Percentiles rank a stretch among this genome's conserved stretches.
phyloP scores from a whole-genome alignment of 148 eudicot species.

The Fallopia convolvulus region DNA sequence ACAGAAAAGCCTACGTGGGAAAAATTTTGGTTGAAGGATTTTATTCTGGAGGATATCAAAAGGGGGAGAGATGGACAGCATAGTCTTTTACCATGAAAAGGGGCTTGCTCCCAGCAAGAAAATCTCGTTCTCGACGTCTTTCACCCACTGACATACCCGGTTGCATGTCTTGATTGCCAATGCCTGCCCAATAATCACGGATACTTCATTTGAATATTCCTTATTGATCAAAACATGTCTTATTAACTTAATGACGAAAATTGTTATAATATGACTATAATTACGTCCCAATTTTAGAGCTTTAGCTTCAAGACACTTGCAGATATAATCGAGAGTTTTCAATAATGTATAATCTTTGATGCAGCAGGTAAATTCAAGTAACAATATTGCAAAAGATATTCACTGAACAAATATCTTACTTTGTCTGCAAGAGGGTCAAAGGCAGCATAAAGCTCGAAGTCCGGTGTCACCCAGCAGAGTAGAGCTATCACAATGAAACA shows the following conservation, averaged over 20 bases:
- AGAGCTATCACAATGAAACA: conserved; percentile 47
- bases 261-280: not conserved
- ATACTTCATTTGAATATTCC: not conserved
- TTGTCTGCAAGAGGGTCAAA: conserved; percentile 98
- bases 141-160: conserved; percentile 92
- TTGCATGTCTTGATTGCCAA: conserved; percentile 90
- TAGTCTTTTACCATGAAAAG: conserved; percentile 61
- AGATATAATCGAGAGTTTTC: not conserved
- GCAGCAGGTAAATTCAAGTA: not conserved
- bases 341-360: too few relatives aligned
- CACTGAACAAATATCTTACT: conserved; percentile 33
- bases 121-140: conserved; percentile 88
- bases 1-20: conserved; percentile 6
- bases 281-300: not conserved
- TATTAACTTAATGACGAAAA: not conserved
- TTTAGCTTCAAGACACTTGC: not conserved
- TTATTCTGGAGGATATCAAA: not conserved
- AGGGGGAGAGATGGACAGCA: not conserved
- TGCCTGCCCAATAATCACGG: conserved; percentile 45
- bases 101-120: conserved; percentile 91
- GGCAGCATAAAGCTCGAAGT: conserved; percentile 95
- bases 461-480: conserved; percentile 97
- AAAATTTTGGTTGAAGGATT: conserved; percentile 5
- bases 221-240: not conserved
- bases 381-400: not conserved